Base-by-base conservation (phyloP, 2,329 filamentous ascomycete genomes). In the Aureobasidium musti region DNA sequence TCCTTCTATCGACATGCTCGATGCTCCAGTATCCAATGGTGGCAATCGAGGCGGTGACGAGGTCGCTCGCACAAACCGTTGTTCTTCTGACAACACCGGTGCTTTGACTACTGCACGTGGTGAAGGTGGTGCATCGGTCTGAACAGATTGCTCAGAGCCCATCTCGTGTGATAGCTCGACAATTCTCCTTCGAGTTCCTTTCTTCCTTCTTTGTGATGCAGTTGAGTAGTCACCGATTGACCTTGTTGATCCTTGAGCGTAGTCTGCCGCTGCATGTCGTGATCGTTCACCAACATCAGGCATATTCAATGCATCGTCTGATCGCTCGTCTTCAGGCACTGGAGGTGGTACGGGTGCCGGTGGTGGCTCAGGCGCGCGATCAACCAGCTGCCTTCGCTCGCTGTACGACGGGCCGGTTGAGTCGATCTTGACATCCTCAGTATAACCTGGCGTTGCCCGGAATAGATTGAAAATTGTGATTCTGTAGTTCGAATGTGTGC, bases 391-490 rank as follows among this genome's bases (percentile, higher is more conserved):
- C 73, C 92, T 92, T 75, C 88, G 89, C 80, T 99, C 95, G 19
- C 88, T 86, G 74, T 92, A 96, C n/a, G 86, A 89, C 0, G 95
- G 94, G 0, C 89, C 89, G 39, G 87, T 86, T 2, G 90, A 89
- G 76, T 99, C 95, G 72, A 99, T 94, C 53, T 92, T 82, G 68
- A 98, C 88, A 74, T 99, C 95, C 70, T 97, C 91, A 0, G 89
- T 90, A 74, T 95, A 96, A 5, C 95, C 95, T 13, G 94, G 91
- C 0, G 91, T 92, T 67, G 87, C 89, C 69, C 95, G 87, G 82
- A 99, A 99, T 2, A 98, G 83, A 73, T 98, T 99, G 86, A 99
- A 97, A 69, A 98, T 96, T 23, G 88, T 91, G 70, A 96, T 84
- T 57, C 95, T 88, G 75, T 97, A 96, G 72, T 90, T 88, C 67